Evolutionary conservation across 306 rosid species (phyloP), one percentile per base, ranked within the genome.

Genomic region (Cicer judaicum): DNA sequence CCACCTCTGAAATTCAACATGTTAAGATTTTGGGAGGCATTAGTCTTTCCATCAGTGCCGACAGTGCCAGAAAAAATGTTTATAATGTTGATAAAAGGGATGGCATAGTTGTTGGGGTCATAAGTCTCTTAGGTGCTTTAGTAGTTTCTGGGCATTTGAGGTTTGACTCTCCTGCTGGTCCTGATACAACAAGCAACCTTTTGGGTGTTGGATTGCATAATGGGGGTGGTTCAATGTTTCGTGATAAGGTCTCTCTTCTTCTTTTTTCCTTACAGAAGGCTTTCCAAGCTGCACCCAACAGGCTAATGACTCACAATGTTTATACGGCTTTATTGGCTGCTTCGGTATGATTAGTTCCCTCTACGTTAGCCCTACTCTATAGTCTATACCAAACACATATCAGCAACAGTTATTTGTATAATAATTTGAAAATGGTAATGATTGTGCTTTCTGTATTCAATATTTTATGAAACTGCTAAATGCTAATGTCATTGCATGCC

Each of bases 11-110:
- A 82, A 78, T 48, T 76, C 72, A 81, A 34, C 82, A 69, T 63
- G 52, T 54, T 62, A 86, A 85, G 79, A 86, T 90, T 83, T 86
- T 94, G 91, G 99, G 99, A 79, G 99, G 97, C 70, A 94, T 94
- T 76, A 87, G 88, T 73, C 89, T 90, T 64, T 88, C 95, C 24
- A 94, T 94, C 73, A 92, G 96, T 81, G 95, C 97, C 55, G 96
- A 94, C 78, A 94, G 85, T 84, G 99, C 97, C 7, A 88, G 99
- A 75, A 94, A 92, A 82, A 94, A 94, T 81, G 96, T 94, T 83
- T 94, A 90, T 82, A 94, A 94, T 84, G 78, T 85, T 44, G 96
- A 94, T 85, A 86, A 85, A 79, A 84, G 90, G 84, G 99, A 94
- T 81, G 97, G 93, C 68, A 86, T 94, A 84, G 93, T 92, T 83